phyloP scores from a whole-genome alignment of 1,284 basidiomycete species.

The Peniophora sp. region DNA sequence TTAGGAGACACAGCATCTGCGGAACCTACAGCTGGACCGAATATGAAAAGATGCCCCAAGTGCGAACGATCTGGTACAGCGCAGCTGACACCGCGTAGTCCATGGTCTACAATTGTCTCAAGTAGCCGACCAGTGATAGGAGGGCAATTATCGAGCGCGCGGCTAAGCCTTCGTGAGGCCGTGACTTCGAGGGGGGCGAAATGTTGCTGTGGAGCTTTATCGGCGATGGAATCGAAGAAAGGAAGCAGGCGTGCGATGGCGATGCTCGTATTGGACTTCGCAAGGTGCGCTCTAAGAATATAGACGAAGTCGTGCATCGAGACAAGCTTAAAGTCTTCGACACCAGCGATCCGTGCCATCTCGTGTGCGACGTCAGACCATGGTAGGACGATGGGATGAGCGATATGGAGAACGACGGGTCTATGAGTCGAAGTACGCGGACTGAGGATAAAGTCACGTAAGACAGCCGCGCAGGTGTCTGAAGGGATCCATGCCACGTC shows the following conservation, averaged over 20 bases:
- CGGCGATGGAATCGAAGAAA: conserved; percentile 3
- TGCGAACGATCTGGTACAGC: neutral
- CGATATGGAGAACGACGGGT: conserved; percentile 6
- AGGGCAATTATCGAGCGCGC: conserved; percentile 5
- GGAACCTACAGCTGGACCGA: neutral
- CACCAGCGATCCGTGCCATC: neutral
- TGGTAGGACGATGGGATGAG: conserved; percentile 7
- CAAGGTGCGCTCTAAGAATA: neutral
- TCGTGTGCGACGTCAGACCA: conserved; percentile 5
- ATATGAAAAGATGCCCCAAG: neutral
- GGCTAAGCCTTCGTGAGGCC: conserved; percentile 1
- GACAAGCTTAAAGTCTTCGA: neutral
- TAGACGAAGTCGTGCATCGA: neutral
- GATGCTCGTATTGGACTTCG: neutral
- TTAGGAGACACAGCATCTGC: neutral
- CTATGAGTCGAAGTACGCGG: neutral
- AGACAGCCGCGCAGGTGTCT: conserved; percentile 9
- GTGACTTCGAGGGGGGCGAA: conserved; percentile 2
- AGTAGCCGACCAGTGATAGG: neutral
- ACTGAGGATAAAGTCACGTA: conserved; percentile 6
- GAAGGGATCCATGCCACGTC: conserved; percentile 12
- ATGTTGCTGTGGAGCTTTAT: neutral
- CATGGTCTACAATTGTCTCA: neutral
- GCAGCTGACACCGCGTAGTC: neutral
- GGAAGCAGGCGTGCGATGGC: conserved; percentile 7